Evolutionary conservation across 176 grass and related monocot species (phyloP).

Genomic region (Dactylis glomerata): DNA sequence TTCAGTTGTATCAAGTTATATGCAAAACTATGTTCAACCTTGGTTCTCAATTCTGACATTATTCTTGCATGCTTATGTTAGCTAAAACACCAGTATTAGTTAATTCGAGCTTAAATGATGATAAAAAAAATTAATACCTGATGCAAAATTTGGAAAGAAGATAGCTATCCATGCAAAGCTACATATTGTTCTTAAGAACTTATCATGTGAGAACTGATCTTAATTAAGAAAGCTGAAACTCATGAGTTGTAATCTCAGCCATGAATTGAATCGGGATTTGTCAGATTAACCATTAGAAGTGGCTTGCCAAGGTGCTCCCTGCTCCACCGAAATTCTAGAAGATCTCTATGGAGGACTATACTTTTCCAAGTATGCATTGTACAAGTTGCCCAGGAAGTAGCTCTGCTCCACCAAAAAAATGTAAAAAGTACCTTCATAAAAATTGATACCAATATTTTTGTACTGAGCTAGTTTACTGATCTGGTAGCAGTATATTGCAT

Average conservation of each 20-base stretch:
- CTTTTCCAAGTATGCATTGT: not conserved
- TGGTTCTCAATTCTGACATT: not conserved
- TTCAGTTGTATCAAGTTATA: not conserved
- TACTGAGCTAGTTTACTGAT: not conserved
- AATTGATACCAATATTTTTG: not conserved
- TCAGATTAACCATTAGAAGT: not conserved
- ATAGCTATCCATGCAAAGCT: not conserved
- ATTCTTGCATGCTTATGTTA: not conserved
- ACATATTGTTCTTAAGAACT: not conserved
- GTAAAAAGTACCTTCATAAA: not conserved
- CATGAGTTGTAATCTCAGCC: not conserved
- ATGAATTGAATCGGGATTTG: not conserved
- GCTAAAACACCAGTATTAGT: not conserved
- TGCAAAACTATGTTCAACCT: not conserved
- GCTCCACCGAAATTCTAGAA: not conserved
- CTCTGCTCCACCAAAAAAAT: not conserved
- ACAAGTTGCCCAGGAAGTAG: not conserved
- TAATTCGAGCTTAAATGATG: not conserved
- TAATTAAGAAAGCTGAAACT: not conserved
- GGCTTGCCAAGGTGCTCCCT: not conserved
- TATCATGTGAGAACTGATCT: not conserved
- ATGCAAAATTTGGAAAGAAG: not conserved
- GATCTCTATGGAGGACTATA: not conserved
- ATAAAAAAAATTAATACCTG: not conserved
- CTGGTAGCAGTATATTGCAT: not conserved